Evolutionary conservation across 2,329 filamentous ascomycete genomes (phyloP).

Genomic region (Aspergillus uvarum): DNA sequence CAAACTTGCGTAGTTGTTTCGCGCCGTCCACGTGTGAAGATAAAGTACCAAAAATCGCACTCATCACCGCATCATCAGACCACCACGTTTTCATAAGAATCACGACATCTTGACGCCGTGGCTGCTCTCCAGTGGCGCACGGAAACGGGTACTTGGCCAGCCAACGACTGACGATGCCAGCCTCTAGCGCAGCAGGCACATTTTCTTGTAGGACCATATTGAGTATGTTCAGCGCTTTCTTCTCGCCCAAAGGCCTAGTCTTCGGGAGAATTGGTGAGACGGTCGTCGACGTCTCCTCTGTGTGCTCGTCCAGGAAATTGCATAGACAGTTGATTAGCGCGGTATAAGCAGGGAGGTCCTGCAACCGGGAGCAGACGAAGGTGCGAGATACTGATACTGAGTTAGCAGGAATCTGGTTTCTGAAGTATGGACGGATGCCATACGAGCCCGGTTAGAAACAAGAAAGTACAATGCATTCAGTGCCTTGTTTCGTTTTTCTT

Average conservation of each 20-base stretch:
- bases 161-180: slow-evolving; percentile 70
- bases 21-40: slow-evolving; percentile 38
- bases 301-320: slow-evolving; percentile 42
- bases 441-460: slow-evolving; percentile 41
- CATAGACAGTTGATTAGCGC: slow-evolving; percentile 45
- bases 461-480: slow-evolving; percentile 47
- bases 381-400: slow-evolving; percentile 36
- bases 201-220: slow-evolving; percentile 62
- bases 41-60: slow-evolving; percentile 43
- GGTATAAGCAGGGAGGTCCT: slow-evolving; percentile 38
- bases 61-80: slow-evolving; percentile 46
- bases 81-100: slow-evolving; percentile 44
- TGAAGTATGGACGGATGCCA: slow-evolving; percentile 9
- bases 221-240: slow-evolving; percentile 52
- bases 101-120: slow-evolving; percentile 41
- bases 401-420: slow-evolving; percentile 1
- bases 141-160: slow-evolving; percentile 69
- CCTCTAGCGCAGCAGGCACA: slow-evolving; percentile 57
- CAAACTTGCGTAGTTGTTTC: slow-evolving; percentile 44
- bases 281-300: slow-evolving; percentile 34
- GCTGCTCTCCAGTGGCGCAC: slow-evolving; percentile 56
- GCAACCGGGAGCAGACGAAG: slow-evolving; percentile 34
- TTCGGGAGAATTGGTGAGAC: slow-evolving; percentile 41
- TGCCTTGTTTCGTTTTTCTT: slow-evolving; percentile 39
- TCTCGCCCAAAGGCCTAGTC: slow-evolving; percentile 44